Base-by-base conservation (phyloP, 2,329 filamentous ascomycete species). In the Fusarium cicatricum region DNA sequence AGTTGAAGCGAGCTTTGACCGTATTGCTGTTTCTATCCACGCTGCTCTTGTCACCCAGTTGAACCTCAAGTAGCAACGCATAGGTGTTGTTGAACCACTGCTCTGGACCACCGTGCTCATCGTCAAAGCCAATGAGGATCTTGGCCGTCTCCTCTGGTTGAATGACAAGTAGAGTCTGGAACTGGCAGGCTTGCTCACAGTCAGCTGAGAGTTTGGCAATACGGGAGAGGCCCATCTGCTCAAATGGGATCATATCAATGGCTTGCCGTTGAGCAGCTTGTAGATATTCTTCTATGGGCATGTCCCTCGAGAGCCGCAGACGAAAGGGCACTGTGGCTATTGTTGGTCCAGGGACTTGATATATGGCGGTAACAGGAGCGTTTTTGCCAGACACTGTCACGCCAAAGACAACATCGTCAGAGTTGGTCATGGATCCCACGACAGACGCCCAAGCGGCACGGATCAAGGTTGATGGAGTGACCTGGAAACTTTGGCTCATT, bases 401-500 rank as follows among this genome's bases (percentile, higher is more conserved):
- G 1, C 78, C 79, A 51, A 80, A 79, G 11, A 76, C 65, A 7
- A 79, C 71, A 45, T 80, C 77, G 2, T 72, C 34, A 2, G 55
- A 55, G 5, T 49, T 80, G 3, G 17, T 86, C 10, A 73, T 72
- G 19, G 77, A 71, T 4, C 52, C n/a, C 4, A 4, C 85, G 1
- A 88, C 65, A 43, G 81, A 78, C 9, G 79, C 77, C 65, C 82
- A 78, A 0, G 85, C 83, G 26, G 80, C 78, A 1, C 60, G 52
- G 12, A 70, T 31, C 4, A 66, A 3, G 0, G 46, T 65, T 1
- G 65, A 46, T 3, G 44, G 41, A 0, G 60, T 65, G 4, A 46
- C 49, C 9, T n/a, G 4, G 16, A 19, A 14, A 29, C 11, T 10
- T 2, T 9, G 78, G 2, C 82, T 69, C 2, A 80, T 68, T 82